Base-by-base conservation (phyloP, 2,329 filamentous ascomycete genomes). In the Curvularia lunata region DNA sequence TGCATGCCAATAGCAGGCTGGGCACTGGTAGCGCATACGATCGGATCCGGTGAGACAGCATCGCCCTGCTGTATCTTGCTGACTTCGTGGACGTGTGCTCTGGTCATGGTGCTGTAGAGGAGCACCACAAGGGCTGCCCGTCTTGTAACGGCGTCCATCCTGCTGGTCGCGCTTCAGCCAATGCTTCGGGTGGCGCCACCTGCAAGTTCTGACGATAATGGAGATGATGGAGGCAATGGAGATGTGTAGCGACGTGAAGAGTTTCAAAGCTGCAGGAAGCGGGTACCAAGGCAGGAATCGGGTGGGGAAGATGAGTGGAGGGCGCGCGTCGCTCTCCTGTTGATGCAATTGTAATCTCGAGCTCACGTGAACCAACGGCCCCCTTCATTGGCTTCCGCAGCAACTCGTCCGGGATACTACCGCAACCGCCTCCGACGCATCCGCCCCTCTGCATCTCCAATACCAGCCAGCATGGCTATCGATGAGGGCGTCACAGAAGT, bases 51-150 rank as follows among this genome's bases (percentile, higher is more conserved):
- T 43, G 70, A 80, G 28, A 78, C 62, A 27, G 58, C 68, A n/a
- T 74, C 58, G 9, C 77, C 78, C 30, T 78, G 74, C 34, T 68
- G 63, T 19, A 80, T 79, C 25, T 73, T 74, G 40, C 77, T 71
- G 56, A 69, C 71, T 54, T 78, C 66, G 64, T 80, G 77, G 41
- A 79, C 78, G 63, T 80, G 78, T 50, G 75, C 75, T 13, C 34
- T 59, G 41, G 56, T 65, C 28, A 66, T 62, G 40, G 69, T 61
- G 59, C 66, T 68, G 59, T 70, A 64, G 23, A 77, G 59, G 40
- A 72, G 52, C 50, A 63, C 62, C 51, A 56, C 62, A 25, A 65
- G 45, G 28, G 67, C 67, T 34, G 57, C 62, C 54, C 48, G 50
- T 52, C 48, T 59, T n/a, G 52, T 52, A 47, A 45, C 57, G 42